Evolutionary conservation across 345 rosid species (phyloP).

Genomic region (Populus pruinosa): DNA sequence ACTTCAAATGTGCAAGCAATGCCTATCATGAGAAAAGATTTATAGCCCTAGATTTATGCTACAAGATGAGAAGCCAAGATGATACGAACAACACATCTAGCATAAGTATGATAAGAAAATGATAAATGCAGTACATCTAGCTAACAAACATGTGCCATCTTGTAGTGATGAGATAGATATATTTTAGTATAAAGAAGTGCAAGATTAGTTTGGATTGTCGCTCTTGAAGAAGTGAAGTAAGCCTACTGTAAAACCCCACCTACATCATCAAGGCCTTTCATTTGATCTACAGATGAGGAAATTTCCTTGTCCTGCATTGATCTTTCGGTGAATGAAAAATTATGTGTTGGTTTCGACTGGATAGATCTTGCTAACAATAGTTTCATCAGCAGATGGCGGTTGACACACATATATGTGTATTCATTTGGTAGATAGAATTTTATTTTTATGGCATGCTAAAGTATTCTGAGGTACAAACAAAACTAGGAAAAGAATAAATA

Average conservation of each 20-base stretch:
- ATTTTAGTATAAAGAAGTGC: neutral
- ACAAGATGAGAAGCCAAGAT: constrained; percentile 2
- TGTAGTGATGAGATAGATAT: neutral
- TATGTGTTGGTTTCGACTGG: neutral
- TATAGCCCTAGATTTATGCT: constrained; percentile 13
- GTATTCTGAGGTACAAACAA: neutral
- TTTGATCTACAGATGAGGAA: too few species aligned
- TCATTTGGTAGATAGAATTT: neutral
- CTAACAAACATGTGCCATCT: constrained; percentile 38
- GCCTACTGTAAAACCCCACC: neutral
- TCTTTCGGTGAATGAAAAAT: neutral
- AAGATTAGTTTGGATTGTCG: neutral
- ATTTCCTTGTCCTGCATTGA: neutral
- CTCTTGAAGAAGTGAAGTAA: neutral
- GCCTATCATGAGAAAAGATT: neutral
- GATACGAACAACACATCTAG: constrained; percentile 6
- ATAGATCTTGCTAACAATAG: neutral
- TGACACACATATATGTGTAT: neutral
- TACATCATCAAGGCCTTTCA: neutral
- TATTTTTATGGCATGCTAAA: neutral
- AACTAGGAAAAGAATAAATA: neutral
- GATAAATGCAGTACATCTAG: constrained; percentile 7
- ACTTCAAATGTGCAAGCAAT: neutral
- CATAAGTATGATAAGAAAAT: neutral
- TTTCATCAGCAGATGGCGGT: neutral